These are phyloP conservation scores for Fusarium veterinarium DNA, from an alignment of 2,329 filamentous ascomycete species.

Conservation along the genomic window DNA sequence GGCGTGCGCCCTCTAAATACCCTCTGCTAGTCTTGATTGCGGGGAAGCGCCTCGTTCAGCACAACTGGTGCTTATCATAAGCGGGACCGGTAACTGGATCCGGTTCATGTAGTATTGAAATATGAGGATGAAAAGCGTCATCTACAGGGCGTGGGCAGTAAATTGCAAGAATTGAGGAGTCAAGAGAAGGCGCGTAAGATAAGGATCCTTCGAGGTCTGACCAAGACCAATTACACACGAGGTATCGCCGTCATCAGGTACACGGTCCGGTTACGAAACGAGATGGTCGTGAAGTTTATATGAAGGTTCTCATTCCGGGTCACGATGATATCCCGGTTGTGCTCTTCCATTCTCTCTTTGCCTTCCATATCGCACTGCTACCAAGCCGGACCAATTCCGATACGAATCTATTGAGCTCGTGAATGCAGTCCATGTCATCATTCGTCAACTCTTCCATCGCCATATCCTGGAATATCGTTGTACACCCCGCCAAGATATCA, in stretches of 20 bases:
- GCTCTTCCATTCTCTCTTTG: background rate
- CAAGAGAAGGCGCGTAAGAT: background rate
- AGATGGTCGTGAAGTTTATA: too few relatives aligned
- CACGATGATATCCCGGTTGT: background rate
- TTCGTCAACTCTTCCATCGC: background rate
- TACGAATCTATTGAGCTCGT: background rate
- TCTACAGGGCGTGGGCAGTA: accelerated
- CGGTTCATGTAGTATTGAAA: background rate
- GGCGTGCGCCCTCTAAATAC: conserved; percentile 32
- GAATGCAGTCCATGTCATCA: background rate
- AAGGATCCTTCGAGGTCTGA: background rate
- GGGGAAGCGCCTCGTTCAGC: conserved; percentile 1
- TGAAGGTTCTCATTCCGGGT: background rate
- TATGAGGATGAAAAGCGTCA: background rate
- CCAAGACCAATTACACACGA: background rate
- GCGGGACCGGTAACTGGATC: conserved; percentile 1
- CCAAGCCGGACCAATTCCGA: background rate
- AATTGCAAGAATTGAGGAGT: background rate
- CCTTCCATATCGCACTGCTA: background rate
- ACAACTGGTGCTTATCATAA: conserved; percentile 8
- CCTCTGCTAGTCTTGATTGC: background rate
- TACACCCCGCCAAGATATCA: background rate
- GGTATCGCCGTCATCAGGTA: accelerated
- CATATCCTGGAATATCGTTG: background rate
- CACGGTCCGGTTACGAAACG: background rate